These are phyloP conservation scores for Copromyces sp. DNA, from an alignment of 495 filamentous ascomycete species.

Conservation along the genomic window DNA sequence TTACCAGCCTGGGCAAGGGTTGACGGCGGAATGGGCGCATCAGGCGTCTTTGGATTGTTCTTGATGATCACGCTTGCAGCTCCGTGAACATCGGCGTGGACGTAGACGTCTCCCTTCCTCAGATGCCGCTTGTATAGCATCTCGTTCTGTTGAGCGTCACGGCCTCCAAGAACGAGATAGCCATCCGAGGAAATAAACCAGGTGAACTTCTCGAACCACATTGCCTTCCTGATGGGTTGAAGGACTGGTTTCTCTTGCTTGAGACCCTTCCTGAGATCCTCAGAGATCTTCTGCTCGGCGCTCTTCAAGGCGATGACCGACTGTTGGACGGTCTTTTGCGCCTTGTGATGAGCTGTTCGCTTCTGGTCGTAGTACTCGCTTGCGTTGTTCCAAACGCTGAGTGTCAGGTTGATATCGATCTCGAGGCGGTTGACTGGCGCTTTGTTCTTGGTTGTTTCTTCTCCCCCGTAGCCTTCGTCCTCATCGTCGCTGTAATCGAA, in stretches of 20 bases:
- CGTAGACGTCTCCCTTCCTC: constrained; percentile 79
- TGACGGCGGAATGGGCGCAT: constrained; percentile 81
- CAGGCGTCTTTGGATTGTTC: constrained; percentile 61
- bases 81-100: constrained; percentile 82
- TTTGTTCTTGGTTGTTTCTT: constrained; percentile 30
- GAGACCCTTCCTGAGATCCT: constrained; percentile 73
- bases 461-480: constrained; percentile 48
- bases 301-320: constrained; percentile 79
- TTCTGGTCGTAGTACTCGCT: constrained; percentile 86
- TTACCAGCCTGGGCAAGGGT: constrained; percentile 86
- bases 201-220: constrained; percentile 95
- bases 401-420: constrained; percentile 75
- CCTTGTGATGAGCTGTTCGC: constrained; percentile 70
- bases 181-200: constrained; percentile 96
- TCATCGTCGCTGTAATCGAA: constrained; percentile 56
- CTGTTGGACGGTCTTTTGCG: constrained; percentile 73
- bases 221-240: constrained; percentile 65
- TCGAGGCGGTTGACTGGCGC: constrained; percentile 41
- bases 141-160: constrained; percentile 85
- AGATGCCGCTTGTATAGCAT: constrained; percentile 77
- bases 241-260: constrained; percentile 89
- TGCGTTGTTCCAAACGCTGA: constrained; percentile 81
- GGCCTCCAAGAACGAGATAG: constrained; percentile 79
- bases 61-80: constrained; percentile 77
- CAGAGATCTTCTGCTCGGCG: constrained; percentile 75